Base-by-base conservation (phyloP, 2,329 filamentous ascomycete genomes). In the Botrytis medusae region DNA sequence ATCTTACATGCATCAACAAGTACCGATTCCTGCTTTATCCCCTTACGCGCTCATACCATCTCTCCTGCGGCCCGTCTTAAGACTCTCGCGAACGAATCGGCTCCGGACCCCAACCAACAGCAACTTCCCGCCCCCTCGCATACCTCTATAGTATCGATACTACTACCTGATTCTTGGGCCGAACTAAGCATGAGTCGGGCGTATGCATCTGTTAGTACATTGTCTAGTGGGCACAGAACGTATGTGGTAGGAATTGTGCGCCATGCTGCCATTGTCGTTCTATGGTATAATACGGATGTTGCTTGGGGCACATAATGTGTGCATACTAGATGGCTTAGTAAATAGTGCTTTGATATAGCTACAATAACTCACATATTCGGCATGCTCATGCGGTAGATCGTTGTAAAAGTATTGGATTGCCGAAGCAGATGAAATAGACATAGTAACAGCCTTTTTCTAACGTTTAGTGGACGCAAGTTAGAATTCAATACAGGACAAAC, bases 301-400 rank as follows among this genome's bases (percentile, higher is more conserved):
- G 70, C 63, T 68, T 72, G 70, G 16, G 73, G 74, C 77, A 75
- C 76, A 79, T 70, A 76, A 77, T 44, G 75, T 82, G 4, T 81
- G 81, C 14, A 84, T 77, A 61, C 81, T 82, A 0, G 77, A 78
- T 6, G 77, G 79, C 3, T 68, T 32, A 68, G 48, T 68, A 32
- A 57, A 29, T 1, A 40, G 10, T 57, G 29, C 34, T 68, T 18
- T 32, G 48, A 2, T 42, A 22, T 40, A 16, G 65, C 10, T 22
- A 40, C 2, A 57, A 22, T 29, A 68, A 44, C 69, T 67, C 22
- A 72, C 70, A 34, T 68, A 72, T 68, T 72, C 70, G 40, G 62
- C 70, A 48, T 72, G 70, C 14, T 54, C 62, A 60, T 42, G 48
- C 1, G 70, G 70, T 48, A 72, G 59, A 22, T 72, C 70, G 37